A percentile compares a stretch with the other conserved stretches of the same genome.
Conservation (phyloP, 345 rosid genomes). For the Litchi chinensis region DNA sequence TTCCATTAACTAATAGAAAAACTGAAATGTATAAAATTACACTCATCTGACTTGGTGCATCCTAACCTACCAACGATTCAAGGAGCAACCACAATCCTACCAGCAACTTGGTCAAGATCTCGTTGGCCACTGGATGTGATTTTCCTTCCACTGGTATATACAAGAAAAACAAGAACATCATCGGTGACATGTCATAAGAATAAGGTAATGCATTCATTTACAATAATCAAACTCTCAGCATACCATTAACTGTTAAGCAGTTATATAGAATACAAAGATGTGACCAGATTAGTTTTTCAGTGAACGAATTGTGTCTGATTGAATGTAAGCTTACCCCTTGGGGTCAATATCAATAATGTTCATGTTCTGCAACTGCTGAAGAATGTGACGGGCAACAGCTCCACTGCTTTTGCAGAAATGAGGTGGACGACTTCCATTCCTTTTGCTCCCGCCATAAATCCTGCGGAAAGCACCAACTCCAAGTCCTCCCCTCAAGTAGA, state of each 20-base stretch:
- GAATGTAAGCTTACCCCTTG: slow-evolving; percentile 50
- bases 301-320: too few relatives aligned
- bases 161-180: background rate
- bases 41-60: background rate
- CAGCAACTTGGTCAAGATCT: slow-evolving; percentile 94
- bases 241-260: too few relatives aligned
- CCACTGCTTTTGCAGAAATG: slow-evolving; percentile 95
- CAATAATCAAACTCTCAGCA: too few relatives aligned
- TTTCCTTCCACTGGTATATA: slow-evolving; percentile 64
- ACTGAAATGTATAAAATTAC: slow-evolving; percentile 9
- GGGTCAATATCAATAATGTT: slow-evolving; percentile 64
- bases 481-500: slow-evolving; percentile 83
- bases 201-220: too few relatives aligned
- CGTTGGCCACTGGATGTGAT: slow-evolving; percentile 85
- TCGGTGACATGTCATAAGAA: too few relatives aligned
- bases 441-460: slow-evolving; percentile 86
- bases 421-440: slow-evolving; percentile 82
- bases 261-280: too few relatives aligned
- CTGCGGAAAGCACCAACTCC: slow-evolving; percentile 89
- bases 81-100: slow-evolving; percentile 59
- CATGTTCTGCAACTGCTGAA: slow-evolving; percentile 74
- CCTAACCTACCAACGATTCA: slow-evolving; percentile 12
- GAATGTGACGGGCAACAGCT: slow-evolving; percentile 79
- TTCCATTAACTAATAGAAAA: slow-evolving; percentile 18
- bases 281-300: too few relatives aligned